phyloP scores from a whole-genome alignment of 192 early-diverging fungal species.

The Linnemannia elongata region DNA sequence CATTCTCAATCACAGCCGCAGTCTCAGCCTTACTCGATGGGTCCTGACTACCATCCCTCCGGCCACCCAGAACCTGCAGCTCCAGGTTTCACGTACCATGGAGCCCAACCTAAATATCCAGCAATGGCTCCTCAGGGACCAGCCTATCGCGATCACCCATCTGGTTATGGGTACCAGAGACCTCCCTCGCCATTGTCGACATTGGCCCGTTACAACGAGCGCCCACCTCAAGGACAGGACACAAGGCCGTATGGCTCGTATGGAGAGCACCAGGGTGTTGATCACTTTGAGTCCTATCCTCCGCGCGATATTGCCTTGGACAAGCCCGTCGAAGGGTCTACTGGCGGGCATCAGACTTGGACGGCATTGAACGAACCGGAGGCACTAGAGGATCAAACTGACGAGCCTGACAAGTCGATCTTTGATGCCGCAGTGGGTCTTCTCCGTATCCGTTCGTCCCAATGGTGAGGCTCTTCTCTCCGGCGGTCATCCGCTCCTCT shows the following conservation, averaged over 20 bases:
- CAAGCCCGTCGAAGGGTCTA: conserved; percentile 2
- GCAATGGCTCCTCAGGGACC: conserved; percentile 1
- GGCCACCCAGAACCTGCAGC: conserved; percentile 11
- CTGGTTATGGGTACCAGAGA: conserved; percentile 16
- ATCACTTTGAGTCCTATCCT: conserved; percentile 1
- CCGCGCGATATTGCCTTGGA: conserved; percentile 8
- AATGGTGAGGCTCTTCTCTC: conserved; percentile 23
- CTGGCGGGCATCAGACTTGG: conserved; percentile 10
- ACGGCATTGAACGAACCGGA: neutral
- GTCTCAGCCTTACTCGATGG: conserved; percentile 17
- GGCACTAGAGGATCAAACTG: conserved; percentile 2
- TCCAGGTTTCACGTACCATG: conserved; percentile 13
- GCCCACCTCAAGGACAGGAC: neutral
- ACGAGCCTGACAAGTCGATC: conserved; percentile 43
- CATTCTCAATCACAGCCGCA: conserved; percentile 20
- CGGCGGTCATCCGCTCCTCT: neutral
- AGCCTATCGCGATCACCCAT: conserved; percentile 16
- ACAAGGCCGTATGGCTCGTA: neutral
- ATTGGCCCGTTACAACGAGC: conserved; percentile 14
- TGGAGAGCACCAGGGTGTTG: neutral
- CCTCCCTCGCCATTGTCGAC: neutral
- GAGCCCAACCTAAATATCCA: conserved; percentile 19
- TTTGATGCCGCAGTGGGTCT: conserved; percentile 47
- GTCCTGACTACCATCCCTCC: conserved; percentile 14
- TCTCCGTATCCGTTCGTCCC: conserved; percentile 28